phyloP scores from a whole-genome alignment of 164 flowering plant genomes.

The Piper longum region DNA sequence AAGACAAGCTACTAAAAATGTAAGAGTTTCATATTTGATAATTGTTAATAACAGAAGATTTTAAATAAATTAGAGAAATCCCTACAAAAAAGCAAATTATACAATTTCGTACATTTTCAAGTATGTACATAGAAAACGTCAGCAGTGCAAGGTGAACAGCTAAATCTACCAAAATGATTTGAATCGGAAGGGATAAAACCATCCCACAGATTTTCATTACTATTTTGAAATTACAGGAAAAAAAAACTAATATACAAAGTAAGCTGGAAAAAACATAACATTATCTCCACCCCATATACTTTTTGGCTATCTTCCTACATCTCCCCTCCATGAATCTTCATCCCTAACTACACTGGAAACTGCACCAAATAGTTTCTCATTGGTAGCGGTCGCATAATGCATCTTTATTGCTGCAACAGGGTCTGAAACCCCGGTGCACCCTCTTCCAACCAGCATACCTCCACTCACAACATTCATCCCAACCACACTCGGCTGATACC shows the following conservation, averaged over 20 bases:
- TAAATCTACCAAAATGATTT: background rate
- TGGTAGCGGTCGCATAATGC: constrained; percentile 29
- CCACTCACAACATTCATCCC: constrained; percentile 42
- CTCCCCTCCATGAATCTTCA: constrained; percentile 53
- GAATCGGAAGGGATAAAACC: background rate
- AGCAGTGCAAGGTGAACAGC: background rate
- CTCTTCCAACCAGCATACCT: constrained; percentile 28
- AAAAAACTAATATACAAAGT: background rate
- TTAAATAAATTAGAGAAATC: no score
- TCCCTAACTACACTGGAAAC: constrained; percentile 16
- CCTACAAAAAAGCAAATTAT: no score
- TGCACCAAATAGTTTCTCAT: constrained; percentile 22
- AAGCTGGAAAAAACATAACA: background rate
- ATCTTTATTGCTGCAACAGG: constrained; percentile 69
- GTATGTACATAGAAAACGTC: background rate
- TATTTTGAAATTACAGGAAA: background rate
- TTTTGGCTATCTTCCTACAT: constrained; percentile 44
- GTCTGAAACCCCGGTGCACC: constrained; percentile 53
- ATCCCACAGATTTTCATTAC: background rate
- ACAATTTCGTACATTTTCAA: no score
- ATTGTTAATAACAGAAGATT: no score
- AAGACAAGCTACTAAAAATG: no score
- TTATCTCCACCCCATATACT: background rate
- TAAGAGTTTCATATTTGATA: no score
- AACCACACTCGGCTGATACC: constrained; percentile 33